Evolutionary conservation across 352 stramenopile genomes (phyloP).

Genomic region (Pythium inflatum): DNA sequence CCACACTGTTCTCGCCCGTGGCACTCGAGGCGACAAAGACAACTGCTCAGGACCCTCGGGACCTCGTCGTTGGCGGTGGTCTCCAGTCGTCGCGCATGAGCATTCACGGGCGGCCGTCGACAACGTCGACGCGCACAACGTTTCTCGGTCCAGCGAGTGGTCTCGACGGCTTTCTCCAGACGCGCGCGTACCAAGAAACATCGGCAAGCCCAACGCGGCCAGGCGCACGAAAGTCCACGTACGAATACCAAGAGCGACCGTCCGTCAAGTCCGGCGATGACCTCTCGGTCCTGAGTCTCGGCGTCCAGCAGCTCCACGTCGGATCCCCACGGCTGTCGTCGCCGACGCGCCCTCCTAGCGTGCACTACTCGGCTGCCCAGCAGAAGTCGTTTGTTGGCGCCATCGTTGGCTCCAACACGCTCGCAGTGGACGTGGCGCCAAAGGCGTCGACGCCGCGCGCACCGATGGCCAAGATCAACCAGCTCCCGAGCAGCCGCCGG

Average conservation of each 20-base stretch:
- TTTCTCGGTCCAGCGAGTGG: too few species aligned
- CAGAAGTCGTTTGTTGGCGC: background rate
- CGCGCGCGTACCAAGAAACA: conserved; percentile 20
- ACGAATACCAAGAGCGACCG: conserved; percentile 14
- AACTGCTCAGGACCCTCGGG: background rate
- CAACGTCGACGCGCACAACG: background rate
- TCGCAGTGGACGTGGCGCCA: background rate
- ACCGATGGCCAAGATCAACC: background rate
- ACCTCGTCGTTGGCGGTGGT: background rate
- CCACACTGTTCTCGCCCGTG: background rate
- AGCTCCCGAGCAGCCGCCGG: background rate
- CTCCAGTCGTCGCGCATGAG: conserved; percentile 17
- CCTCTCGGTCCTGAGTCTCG: conserved; percentile 16
- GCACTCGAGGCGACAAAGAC: background rate
- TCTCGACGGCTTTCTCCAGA: conserved; percentile 14
- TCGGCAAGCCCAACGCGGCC: background rate
- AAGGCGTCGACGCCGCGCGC: background rate
- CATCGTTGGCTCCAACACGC: conserved; percentile 1
- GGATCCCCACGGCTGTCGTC: background rate
- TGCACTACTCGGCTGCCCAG: background rate
- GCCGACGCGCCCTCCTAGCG: background rate
- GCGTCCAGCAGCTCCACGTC: background rate
- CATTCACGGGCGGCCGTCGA: conserved; percentile 12
- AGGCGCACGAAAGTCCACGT: conserved; percentile 11
- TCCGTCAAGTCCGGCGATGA: conserved; percentile 17